phyloP scores from a whole-genome alignment of 2,329 filamentous ascomycete species.

The Colletotrichum cuscutae region DNA sequence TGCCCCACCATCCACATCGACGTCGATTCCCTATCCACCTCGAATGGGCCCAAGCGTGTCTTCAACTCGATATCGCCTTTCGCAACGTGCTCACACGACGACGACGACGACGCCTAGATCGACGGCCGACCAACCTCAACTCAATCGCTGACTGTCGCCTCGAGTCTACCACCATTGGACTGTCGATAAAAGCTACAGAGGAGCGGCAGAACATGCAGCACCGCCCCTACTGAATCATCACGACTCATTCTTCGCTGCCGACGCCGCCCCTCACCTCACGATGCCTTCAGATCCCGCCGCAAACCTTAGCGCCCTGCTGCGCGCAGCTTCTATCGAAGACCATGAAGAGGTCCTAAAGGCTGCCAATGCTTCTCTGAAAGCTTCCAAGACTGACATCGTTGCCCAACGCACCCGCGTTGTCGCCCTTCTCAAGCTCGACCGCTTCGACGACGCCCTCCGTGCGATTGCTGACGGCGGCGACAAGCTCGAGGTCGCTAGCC shows the following conservation, averaged over 20 bases:
- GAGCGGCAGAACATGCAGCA: slow-evolving; percentile 9
- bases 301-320: slow-evolving; percentile 64
- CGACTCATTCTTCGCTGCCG: not conserved
- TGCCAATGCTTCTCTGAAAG: slow-evolving; percentile 69
- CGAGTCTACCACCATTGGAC: not conserved
- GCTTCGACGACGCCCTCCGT: slow-evolving; percentile 80
- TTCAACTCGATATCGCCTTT: not conserved
- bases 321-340: slow-evolving; percentile 69
- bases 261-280: slow-evolving; percentile 5
- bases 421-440: slow-evolving; percentile 83
- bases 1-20: slow-evolving; percentile 25
- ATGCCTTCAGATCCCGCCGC: slow-evolving; percentile 59
- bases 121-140: not conserved
- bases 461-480: slow-evolving; percentile 73
- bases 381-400: slow-evolving; percentile 66
- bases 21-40: not conserved
- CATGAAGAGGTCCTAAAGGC: slow-evolving; percentile 78
- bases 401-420: slow-evolving; percentile 78
- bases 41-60: slow-evolving; percentile 9
- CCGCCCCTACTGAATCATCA: not conserved
- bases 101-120: not conserved
- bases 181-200: not conserved
- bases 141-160: not conserved
- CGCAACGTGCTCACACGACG: not conserved
- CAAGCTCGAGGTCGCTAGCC: slow-evolving; percentile 68